Base-by-base conservation (phyloP, 257 asterid genomes). In the Prunella vulgaris region DNA sequence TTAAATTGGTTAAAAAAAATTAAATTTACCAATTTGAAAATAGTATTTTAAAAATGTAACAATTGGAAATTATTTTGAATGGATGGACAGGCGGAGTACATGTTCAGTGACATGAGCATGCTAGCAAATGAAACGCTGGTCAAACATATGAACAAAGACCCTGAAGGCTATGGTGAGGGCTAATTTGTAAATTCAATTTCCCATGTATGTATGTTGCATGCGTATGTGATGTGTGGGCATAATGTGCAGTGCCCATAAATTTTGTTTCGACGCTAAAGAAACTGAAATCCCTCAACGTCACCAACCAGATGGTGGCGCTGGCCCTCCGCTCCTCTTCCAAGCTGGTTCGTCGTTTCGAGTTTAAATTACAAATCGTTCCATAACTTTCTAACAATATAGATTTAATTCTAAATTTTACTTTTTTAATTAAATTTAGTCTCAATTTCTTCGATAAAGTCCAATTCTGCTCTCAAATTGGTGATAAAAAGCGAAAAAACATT, bases 71-170 rank as follows among this genome's bases (percentile, higher is more conserved):
- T n/a, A n/a, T n/a, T n/a, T n/a, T 42, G 28, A 67, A 32, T 70
- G 54, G 28, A 25, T 5, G 67, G 44, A 28, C 85, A 91, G 99
- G 97, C 92, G 59, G 99, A 94, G 68, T 94, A 91, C 70, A 94
- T 91, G 78, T 90, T 94, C 60, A 94, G 98, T 68, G 97, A 91
- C 75, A 86, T 89, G 97, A 91, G 99, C 82, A 80, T 94, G 84
- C 85, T 94, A 62, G 97, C 98, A 22, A 94, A 94, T 60, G 99
- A 94, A 52, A 82, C 93, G 48, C 79, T 94, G 70, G 86, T 83
- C 2, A 91, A 90, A 68, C 97, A 89, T 63, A 92, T 88, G 57
- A 79, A 63, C 35, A 94, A 86, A 83, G 98, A 94, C 46, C 90
- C 87, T 2, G 96, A 94, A 79, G 96, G 98, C 73, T 94, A 69